Conservation (phyloP, 257 asterid genomes). For the Nicotiana sylvestris region DNA sequence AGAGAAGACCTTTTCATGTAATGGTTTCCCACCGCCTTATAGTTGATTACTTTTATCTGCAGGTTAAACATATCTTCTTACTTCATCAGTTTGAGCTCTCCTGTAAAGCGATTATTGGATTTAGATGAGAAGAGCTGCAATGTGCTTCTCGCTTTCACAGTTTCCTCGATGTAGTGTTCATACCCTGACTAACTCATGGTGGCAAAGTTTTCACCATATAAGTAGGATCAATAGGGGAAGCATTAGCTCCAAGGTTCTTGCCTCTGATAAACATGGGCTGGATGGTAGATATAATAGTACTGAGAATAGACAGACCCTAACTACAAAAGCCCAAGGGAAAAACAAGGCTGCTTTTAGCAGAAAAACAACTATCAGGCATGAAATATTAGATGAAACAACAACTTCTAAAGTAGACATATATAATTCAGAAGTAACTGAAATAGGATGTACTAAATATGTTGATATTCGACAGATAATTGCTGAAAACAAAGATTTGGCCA, state of each 20-base stretch:
- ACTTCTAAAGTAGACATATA: conserved; percentile 8
- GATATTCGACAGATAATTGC: conserved; percentile 24
- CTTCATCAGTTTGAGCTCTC: conserved; percentile 5
- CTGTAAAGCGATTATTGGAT: conserved; percentile 18
- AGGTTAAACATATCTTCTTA: conserved; percentile 34
- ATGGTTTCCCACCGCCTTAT: neutral
- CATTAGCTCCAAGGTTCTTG: conserved; percentile 44
- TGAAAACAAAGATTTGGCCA: conserved; percentile 50
- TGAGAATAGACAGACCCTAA: conserved; percentile 47
- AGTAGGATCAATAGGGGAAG: conserved; percentile 30
- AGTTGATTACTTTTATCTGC: conserved; percentile 21
- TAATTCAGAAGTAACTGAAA: conserved; percentile 19
- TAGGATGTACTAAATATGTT: conserved; percentile 38
- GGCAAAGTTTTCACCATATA: conserved; percentile 39
- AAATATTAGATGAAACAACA: conserved; percentile 21
- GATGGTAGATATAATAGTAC: conserved; percentile 57
- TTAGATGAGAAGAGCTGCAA: conserved; percentile 57
- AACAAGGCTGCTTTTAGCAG: conserved; percentile 29
- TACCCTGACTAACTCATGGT: conserved; percentile 56
- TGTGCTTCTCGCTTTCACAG: conserved; percentile 78
- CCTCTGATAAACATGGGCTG: conserved; percentile 43
- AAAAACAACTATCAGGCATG: conserved; percentile 23
- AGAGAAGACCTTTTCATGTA: neutral
- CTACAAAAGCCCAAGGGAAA: conserved; percentile 39
- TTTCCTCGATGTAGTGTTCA: conserved; percentile 60